Evolutionary conservation across 2,329 filamentous ascomycete genomes (phyloP).

Genomic region (Capronia americana): DNA sequence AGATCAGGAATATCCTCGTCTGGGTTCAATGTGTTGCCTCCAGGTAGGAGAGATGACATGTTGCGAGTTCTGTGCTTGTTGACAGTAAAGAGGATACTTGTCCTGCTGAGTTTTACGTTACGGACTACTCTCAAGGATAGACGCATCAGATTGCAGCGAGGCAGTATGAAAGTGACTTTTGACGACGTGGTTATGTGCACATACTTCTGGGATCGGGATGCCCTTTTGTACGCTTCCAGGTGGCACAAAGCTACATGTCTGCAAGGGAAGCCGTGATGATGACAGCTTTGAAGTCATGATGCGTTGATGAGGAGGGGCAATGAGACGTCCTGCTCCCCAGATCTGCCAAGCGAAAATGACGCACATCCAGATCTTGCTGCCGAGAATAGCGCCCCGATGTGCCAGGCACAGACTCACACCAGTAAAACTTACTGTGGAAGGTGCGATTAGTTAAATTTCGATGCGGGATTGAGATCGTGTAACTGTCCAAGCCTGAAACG

Average conservation of each 20-base stretch:
- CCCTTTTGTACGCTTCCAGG: background rate
- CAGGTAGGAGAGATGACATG: constrained; percentile 12
- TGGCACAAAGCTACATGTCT: background rate
- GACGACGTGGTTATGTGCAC: background rate
- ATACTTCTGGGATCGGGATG: background rate
- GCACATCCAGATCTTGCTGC: background rate
- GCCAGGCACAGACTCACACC: background rate
- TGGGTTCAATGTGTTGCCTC: constrained; percentile 42
- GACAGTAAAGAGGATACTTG: background rate
- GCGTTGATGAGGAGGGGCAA: background rate
- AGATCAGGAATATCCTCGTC: constrained; percentile 50
- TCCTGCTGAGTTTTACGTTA: background rate
- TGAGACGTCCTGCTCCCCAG: background rate
- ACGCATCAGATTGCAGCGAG: background rate
- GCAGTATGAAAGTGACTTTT: background rate
- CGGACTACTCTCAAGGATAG: background rate
- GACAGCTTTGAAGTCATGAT: constrained; percentile 6
- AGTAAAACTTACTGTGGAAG: background rate
- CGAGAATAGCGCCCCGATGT: background rate
- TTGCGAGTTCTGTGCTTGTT: background rate
- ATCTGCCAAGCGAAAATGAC: constrained; percentile 5
- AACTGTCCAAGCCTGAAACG: background rate
- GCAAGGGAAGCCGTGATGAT: background rate
- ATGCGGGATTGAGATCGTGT: background rate
- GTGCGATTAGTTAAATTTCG: background rate